Conservation (phyloP, 306 rosid species). For the Chamaecrista fasciculata region DNA sequence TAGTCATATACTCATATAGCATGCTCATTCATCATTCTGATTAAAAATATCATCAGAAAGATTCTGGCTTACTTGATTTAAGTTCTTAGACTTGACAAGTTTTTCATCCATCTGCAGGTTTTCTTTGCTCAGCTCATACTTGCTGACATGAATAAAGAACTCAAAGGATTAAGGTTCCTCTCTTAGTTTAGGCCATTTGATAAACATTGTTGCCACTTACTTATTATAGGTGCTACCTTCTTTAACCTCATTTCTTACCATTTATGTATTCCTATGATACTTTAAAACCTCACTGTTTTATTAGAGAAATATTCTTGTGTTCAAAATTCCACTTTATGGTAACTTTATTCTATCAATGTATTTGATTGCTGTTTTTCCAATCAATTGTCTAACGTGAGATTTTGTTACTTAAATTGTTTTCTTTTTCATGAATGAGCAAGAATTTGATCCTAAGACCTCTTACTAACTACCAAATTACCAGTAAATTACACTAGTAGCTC, state of each 20-base stretch:
- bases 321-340: background rate
- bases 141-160: slow-evolving; percentile 94
- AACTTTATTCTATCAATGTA: background rate
- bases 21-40: background rate
- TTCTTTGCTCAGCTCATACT: slow-evolving; percentile 98
- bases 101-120: slow-evolving; percentile 64
- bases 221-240: slow-evolving; percentile 11
- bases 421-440: background rate
- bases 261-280: slow-evolving; percentile 20
- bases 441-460: background rate
- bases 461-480: background rate
- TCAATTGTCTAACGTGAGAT: background rate
- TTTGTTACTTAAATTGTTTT: slow-evolving; percentile 17
- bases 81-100: slow-evolving; percentile 25
- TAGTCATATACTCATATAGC: background rate
- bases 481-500: background rate
- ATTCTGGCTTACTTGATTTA: slow-evolving; percentile 15
- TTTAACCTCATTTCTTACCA: slow-evolving; percentile 9
- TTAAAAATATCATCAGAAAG: slow-evolving; percentile 4
- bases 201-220: slow-evolving; percentile 26
- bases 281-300: background rate
- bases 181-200: slow-evolving; percentile 29
- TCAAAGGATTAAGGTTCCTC: slow-evolving; percentile 91
- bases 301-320: background rate
- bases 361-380: slow-evolving; percentile 9